These are phyloP conservation scores for Hylodesmum podocarpum DNA, from an alignment of 306 rosid species.

Conservation along the genomic window DNA sequence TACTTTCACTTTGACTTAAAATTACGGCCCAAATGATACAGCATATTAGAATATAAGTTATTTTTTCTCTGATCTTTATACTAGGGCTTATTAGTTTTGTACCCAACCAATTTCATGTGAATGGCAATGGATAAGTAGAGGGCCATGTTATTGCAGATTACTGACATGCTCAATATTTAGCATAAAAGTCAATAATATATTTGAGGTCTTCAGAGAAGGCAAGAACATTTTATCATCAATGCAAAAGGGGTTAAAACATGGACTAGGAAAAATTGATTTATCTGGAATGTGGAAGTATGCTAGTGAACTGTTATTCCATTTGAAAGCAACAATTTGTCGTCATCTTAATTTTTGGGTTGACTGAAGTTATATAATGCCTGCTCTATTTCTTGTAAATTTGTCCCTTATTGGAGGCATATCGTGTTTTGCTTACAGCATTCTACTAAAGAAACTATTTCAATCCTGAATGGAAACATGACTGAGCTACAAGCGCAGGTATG, in stretches of 20 bases:
- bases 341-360: not conserved
- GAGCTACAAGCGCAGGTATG: conserved; percentile 68
- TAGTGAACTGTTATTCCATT: not conserved
- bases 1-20: too few relatives aligned
- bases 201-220: not conserved
- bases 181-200: not conserved
- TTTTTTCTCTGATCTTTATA: not conserved
- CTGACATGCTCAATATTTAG: not conserved
- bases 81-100: not conserved
- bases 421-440: conserved; percentile 55
- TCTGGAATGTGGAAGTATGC: not conserved
- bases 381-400: conserved; percentile 16
- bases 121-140: not conserved
- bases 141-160: not conserved
- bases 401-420: conserved; percentile 29
- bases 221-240: not conserved
- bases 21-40: too few relatives aligned
- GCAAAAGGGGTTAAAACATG: not conserved
- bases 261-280: not conserved
- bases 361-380: conserved; percentile 2
- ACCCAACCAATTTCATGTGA: not conserved
- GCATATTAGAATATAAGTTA: not conserved
- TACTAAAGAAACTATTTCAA: conserved; percentile 44
- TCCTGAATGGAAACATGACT: conserved; percentile 46
- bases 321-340: not conserved